These are phyloP conservation scores for Mercurialis annua DNA, from an alignment of 345 rosid genomes.

Conservation along the genomic window DNA sequence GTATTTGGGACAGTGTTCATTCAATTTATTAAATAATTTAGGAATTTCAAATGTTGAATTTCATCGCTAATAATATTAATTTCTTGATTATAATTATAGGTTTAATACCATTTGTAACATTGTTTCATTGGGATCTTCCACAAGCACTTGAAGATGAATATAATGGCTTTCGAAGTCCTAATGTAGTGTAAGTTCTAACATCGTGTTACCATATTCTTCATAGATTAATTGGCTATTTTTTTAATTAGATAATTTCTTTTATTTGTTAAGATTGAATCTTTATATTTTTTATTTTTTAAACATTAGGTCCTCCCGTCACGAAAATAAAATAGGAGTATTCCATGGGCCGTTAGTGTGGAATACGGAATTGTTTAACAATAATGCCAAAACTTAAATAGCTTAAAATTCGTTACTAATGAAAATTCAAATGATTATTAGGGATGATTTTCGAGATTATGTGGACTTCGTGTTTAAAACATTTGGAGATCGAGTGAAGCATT, in stretches of 20 bases:
- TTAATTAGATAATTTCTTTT: no score
- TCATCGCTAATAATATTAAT: background rate
- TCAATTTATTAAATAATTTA: no score
- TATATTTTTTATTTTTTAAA: no score
- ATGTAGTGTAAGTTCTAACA: constrained; percentile 35
- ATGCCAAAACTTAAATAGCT: no score
- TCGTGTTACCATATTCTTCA: no score
- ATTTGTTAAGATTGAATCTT: no score
- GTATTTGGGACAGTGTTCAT: constrained; percentile 3
- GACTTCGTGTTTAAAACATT: constrained; percentile 47
- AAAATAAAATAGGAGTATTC: no score
- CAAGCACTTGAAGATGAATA: constrained; percentile 60
- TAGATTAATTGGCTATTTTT: no score
- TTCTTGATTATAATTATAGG: constrained; percentile 21
- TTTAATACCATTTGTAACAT: constrained; percentile 48
- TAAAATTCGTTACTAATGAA: no score
- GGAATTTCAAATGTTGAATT: background rate
- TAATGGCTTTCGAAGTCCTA: constrained; percentile 47
- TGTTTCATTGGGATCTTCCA: constrained; percentile 58
- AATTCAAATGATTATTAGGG: constrained; percentile 18
- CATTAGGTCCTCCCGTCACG: no score
- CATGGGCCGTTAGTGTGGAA: no score
- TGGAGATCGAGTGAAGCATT: constrained; percentile 38
- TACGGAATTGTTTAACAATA: no score
- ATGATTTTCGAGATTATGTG: constrained; percentile 38